Percentiles rank a stretch among this genome's conserved stretches.
Evolutionary conservation across 768 basidiomycete genomes (phyloP).

Genomic region (Leccinellum rugosiceps): DNA sequence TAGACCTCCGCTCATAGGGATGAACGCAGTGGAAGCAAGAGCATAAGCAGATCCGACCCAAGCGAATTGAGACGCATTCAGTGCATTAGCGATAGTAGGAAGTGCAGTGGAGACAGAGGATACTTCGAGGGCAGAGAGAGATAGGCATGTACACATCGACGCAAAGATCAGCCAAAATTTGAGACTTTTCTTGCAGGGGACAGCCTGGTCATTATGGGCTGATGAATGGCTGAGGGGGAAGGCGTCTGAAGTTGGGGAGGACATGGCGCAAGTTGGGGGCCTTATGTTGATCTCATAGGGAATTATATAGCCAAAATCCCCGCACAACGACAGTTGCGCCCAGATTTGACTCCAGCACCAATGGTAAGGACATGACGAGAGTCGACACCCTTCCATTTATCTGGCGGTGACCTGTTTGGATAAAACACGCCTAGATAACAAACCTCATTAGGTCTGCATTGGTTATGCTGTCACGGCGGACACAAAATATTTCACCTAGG

Average conservation of each 20-base stretch:
- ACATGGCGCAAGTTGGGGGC: neutral
- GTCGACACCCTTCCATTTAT: neutral
- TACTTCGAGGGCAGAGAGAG: slow-evolving; percentile 33
- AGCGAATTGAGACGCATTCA: slow-evolving; percentile 37
- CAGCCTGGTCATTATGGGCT: neutral
- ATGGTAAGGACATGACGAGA: neutral
- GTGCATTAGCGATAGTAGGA: slow-evolving; percentile 39
- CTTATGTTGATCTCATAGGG: neutral
- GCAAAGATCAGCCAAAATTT: slow-evolving; percentile 33
- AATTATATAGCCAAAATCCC: neutral
- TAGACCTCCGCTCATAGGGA: slow-evolving; percentile 39
- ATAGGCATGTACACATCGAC: slow-evolving; percentile 27
- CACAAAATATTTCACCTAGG: neutral
- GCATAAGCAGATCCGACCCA: slow-evolving; percentile 48
- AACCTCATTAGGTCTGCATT: neutral
- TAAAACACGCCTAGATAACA: neutral
- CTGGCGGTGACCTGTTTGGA: neutral
- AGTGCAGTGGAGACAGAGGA: slow-evolving; percentile 38
- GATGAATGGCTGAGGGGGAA: neutral
- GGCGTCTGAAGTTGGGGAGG: neutral
- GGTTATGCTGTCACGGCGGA: neutral
- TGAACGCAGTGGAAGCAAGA: slow-evolving; percentile 37
- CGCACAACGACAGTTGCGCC: neutral
- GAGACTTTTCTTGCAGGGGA: neutral
- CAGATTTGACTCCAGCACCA: neutral